Conservation (phyloP, 192 early-diverging fungal genomes). For the Radiomyces spectabilis region DNA sequence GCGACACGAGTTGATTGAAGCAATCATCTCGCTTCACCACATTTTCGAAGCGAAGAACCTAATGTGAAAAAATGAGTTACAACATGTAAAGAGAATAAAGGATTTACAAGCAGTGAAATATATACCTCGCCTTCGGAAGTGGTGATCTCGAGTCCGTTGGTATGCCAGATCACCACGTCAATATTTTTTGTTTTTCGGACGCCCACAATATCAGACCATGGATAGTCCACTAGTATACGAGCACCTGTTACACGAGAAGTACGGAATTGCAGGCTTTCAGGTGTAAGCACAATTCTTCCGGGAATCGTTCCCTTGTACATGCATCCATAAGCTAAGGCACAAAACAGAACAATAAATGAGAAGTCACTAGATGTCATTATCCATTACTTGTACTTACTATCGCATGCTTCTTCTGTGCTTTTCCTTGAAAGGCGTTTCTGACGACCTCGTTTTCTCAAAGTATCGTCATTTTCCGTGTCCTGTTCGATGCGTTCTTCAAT, state of each 20-base stretch:
- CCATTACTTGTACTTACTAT: too few relatives aligned
- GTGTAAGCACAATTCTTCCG: conserved; percentile 5
- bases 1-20: conserved; percentile 14
- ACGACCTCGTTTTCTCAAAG: background rate
- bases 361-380: too few relatives aligned
- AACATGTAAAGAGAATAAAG: too few relatives aligned
- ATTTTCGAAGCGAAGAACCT: conserved; percentile 18
- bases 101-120: too few relatives aligned
- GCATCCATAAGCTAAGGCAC: conserved; percentile 8
- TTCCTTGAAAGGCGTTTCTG: background rate
- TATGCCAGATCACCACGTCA: conserved; percentile 17
- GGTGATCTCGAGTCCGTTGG: conserved; percentile 12
- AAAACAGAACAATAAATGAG: too few relatives aligned
- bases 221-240: conserved; percentile 8
- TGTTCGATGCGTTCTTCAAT: background rate
- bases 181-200: conserved; percentile 19
- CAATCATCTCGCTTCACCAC: conserved; percentile 20
- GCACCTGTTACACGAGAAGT: conserved; percentile 15
- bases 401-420: background rate
- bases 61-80: too few relatives aligned
- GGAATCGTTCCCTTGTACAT: conserved; percentile 11
- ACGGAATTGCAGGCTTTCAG: conserved; percentile 2
- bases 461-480: too few relatives aligned
- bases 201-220: conserved; percentile 12
- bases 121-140: conserved; percentile 8